Base-by-base conservation (phyloP, 352 stramenopile genomes). In the Phytophthora sansomeana region DNA sequence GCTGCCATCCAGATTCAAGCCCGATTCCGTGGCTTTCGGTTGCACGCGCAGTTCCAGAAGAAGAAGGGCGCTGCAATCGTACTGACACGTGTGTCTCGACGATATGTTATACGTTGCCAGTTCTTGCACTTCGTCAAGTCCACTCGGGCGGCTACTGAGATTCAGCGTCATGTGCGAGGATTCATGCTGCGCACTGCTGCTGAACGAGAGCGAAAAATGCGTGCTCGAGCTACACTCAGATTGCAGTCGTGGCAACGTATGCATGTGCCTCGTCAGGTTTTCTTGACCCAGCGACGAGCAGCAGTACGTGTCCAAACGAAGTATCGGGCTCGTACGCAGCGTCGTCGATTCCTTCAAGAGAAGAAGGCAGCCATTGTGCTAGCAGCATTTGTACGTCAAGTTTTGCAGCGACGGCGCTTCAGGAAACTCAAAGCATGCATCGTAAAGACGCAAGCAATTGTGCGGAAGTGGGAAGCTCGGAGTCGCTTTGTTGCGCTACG, bases 231-330 rank as follows among this genome's bases (percentile, higher is more conserved):
- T 8, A 60, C 70, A 3, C 57, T 89, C 4, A 41, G 32, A 0
- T 48, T 93, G 17, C 80, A 93, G 67, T 78, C 70, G 5, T 92
- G 83, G 83, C 77, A 81, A 38, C 80, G 77, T 3, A 91, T 92
- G 83, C 63, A 74, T 1, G 41, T 58, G 3, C 48, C 71, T 24
- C 72, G 72, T 4, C 74, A 70, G 26, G 19, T 58, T 19, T 92
- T 77, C 47, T 10, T 73, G 7, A 53, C 39, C 2, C 66, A 77
- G 35, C 69, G 69, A 6, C 32, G 21, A 5, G 78, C 75, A 8
- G 61, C 68, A 28, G 60, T 89, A 35, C 52, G 39, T 21, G 56
- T 93, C 21, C 85, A 93, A 72, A 79, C 78, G 2, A 63, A 55
- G 35, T 80, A 85, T 19, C 83, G 83, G 9, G 69, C 74, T 19